Percentiles rank a stretch among this genome's conserved stretches.
phyloP scores from a whole-genome alignment of 495 filamentous ascomycete species.

The Penicillium egyptiacum region DNA sequence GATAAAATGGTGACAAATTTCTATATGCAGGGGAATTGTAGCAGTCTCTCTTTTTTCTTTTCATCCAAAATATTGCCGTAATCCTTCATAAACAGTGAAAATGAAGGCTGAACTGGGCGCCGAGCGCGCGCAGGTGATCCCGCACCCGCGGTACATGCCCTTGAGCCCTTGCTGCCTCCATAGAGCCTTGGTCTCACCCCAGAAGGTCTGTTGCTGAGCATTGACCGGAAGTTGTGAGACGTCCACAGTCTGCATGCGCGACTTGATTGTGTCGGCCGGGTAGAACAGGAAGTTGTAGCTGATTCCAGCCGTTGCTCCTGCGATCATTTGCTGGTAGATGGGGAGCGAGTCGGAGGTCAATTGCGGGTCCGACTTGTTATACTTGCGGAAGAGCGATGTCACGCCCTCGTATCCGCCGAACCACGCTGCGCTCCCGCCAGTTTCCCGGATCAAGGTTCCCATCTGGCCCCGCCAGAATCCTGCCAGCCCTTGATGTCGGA shows the following conservation, averaged over 20 bases:
- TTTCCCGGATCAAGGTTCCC: slow-evolving; percentile 91
- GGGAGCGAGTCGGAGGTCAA: slow-evolving; percentile 25
- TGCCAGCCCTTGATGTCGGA: slow-evolving; percentile 71
- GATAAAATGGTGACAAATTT: not conserved
- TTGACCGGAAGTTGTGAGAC: slow-evolving; percentile 42
- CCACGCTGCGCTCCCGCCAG: slow-evolving; percentile 91
- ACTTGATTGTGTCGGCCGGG: slow-evolving; percentile 96
- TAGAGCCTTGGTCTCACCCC: slow-evolving; percentile 62
- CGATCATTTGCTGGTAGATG: slow-evolving; percentile 78
- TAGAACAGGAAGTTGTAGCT: slow-evolving; percentile 96
- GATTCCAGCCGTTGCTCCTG: slow-evolving; percentile 89
- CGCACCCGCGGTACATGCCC: slow-evolving; percentile 90
- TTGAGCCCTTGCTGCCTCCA: slow-evolving; percentile 80
- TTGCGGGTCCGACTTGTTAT: slow-evolving; percentile 23
- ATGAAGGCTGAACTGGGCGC: slow-evolving; percentile 97
- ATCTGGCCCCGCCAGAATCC: slow-evolving; percentile 96
- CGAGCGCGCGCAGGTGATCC: slow-evolving; percentile 83
- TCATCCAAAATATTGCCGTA: slow-evolving; percentile 65
- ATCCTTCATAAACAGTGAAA: slow-evolving; percentile 85
- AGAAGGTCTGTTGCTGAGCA: slow-evolving; percentile 60
- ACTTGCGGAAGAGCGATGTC: slow-evolving; percentile 59
- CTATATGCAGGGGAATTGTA: slow-evolving; percentile 12
- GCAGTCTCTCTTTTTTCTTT: not conserved
- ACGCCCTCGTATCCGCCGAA: slow-evolving; percentile 90
- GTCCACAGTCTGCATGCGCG: slow-evolving; percentile 88